Evolutionary conservation across 257 asterid genomes (phyloP).

Genomic region (Ilex aquifolium): DNA sequence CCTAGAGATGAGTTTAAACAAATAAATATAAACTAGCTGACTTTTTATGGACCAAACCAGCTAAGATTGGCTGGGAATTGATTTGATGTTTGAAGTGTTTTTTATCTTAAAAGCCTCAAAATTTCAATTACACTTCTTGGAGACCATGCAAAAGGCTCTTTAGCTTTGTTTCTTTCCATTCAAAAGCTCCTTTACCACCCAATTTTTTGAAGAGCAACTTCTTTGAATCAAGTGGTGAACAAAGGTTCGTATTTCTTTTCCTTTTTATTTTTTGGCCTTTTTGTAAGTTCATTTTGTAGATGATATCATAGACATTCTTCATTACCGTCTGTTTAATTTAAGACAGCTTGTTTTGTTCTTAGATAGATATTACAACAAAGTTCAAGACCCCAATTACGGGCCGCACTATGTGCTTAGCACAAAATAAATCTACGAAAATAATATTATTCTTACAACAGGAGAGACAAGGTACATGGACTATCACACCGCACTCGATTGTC

Average conservation of each 20-base stretch:
- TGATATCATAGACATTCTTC: slow-evolving; percentile 11
- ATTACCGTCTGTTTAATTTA: slow-evolving; percentile 9
- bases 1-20: slow-evolving; percentile 48
- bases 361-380: neutral
- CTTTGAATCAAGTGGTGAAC: slow-evolving; percentile 11
- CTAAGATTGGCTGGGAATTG: slow-evolving; percentile 48
- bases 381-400: too few species aligned
- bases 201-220: slow-evolving; percentile 26
- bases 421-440: too few species aligned
- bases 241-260: slow-evolving; percentile 14
- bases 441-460: too few species aligned
- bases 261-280: slow-evolving; percentile 8
- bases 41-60: slow-evolving; percentile 36
- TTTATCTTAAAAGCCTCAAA: slow-evolving; percentile 44
- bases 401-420: too few species aligned
- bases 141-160: slow-evolving; percentile 72
- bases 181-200: slow-evolving; percentile 30
- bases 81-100: slow-evolving; percentile 16
- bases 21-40: slow-evolving; percentile 23
- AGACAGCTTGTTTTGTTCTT: slow-evolving; percentile 9
- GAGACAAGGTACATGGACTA: too few species aligned
- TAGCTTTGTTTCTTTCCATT: slow-evolving; percentile 32
- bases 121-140: slow-evolving; percentile 58
- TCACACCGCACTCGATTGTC: too few species aligned
- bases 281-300: slow-evolving; percentile 10